Conservation (phyloP, 2,329 filamentous ascomycete genomes). For the Aureobasidium lini region DNA sequence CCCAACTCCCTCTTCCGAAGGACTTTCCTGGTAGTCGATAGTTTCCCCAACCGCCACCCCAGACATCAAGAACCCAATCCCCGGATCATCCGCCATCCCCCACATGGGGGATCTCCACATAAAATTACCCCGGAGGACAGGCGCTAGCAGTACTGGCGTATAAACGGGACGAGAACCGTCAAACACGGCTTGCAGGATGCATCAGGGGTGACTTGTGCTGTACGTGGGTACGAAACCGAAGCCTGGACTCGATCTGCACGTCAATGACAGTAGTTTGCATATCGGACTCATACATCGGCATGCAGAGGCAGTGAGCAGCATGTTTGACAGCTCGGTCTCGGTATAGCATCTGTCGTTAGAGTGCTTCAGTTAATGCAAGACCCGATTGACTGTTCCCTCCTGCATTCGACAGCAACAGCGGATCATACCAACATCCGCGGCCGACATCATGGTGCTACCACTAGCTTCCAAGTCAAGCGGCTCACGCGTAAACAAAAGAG, state of each 20-base stretch:
- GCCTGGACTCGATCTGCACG: background rate
- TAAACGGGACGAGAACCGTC: background rate
- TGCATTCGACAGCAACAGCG: background rate
- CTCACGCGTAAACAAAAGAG: background rate
- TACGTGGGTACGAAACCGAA: background rate
- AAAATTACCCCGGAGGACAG: background rate
- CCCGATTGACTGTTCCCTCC: background rate
- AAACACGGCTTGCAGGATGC: conserved; percentile 1
- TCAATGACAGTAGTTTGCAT: background rate
- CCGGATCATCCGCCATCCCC: background rate
- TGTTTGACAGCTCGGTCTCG: no score
- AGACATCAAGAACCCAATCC: background rate
- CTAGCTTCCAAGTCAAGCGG: background rate
- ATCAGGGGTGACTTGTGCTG: background rate
- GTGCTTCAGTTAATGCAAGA: no score
- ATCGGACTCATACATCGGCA: no score
- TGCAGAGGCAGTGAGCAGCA: no score
- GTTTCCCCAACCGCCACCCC: background rate
- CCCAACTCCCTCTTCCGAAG: background rate
- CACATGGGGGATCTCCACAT: background rate
- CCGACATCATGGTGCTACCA: background rate
- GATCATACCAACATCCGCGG: background rate
- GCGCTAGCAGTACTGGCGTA: background rate
- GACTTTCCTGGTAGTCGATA: background rate
- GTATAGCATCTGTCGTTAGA: no score